Conservation (phyloP, 2,329 filamentous ascomycete genomes). For the Fusarium denticulatum region DNA sequence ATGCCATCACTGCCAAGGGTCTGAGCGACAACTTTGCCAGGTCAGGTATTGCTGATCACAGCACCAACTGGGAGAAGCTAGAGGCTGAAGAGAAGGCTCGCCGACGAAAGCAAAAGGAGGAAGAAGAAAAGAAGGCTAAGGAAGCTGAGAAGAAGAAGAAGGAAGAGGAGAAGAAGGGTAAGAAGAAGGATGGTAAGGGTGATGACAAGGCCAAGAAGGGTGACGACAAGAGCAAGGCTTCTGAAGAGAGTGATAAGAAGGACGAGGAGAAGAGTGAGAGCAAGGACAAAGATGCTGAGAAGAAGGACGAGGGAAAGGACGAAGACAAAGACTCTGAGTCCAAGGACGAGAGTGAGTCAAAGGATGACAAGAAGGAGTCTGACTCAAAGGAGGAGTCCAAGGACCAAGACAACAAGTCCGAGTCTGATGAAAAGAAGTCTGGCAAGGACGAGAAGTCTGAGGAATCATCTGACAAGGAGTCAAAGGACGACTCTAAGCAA, state of each 20-base stretch:
- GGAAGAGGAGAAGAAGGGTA: conserved; percentile 47
- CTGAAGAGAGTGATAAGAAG: conserved; percentile 32
- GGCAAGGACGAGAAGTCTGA: conserved; percentile 13
- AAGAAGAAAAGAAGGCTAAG: conserved; percentile 51
- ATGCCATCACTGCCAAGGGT: conserved; percentile 46
- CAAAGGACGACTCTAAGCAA: conserved; percentile 38
- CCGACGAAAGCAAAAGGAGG: conserved; percentile 51
- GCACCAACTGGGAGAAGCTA: conserved; percentile 57
- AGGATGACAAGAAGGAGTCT: too few species aligned
- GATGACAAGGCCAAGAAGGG: conserved; percentile 35
- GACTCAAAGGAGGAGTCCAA: too few species aligned
- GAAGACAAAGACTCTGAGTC: conserved; percentile 2
- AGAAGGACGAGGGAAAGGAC: conserved; percentile 11
- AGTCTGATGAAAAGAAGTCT: conserved; percentile 2
- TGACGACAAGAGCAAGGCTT: conserved; percentile 24
- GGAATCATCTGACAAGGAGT: conserved; percentile 15
- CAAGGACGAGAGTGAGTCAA: conserved; percentile 21
- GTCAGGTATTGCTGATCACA: conserved; percentile 48
- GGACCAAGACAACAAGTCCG: background rate
- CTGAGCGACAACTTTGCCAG: conserved; percentile 53
- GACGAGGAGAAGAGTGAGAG: conserved; percentile 39
- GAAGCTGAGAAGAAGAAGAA: conserved; percentile 47
- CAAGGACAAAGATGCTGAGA: conserved; percentile 17
- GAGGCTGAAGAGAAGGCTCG: conserved; percentile 55
- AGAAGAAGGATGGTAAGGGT: conserved; percentile 41